phyloP scores from a whole-genome alignment of 257 asterid species.

The Plantago major region DNA sequence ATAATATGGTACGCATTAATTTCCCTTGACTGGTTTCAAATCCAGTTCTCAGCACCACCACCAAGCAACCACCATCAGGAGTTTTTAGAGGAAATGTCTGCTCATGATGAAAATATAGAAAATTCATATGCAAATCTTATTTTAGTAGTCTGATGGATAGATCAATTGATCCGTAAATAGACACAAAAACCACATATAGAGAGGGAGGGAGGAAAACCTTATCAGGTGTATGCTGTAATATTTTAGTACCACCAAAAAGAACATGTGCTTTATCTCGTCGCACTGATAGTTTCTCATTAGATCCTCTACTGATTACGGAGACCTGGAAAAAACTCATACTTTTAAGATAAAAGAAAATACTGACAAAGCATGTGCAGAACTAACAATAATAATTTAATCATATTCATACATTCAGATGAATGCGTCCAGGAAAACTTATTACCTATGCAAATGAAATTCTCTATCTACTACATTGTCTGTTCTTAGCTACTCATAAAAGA shows the following conservation, averaged over 20 bases:
- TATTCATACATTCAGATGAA: neutral
- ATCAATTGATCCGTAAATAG: neutral
- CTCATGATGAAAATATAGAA: constrained; percentile 20
- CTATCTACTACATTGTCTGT: neutral
- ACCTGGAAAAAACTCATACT: constrained; percentile 48
- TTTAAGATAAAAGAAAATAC: constrained; percentile 20
- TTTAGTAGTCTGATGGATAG: neutral
- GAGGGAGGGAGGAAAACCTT: constrained; percentile 47
- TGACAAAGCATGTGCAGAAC: constrained; percentile 9
- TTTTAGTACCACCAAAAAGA: constrained; percentile 97
- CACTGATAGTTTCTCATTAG: constrained; percentile 70
- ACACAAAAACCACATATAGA: neutral
- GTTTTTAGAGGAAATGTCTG: constrained; percentile 86
- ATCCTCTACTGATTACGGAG: constrained; percentile 69
- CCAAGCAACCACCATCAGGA: constrained; percentile 98
- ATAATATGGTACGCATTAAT: constrained; percentile 95
- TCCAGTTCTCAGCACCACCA: constrained; percentile 94
- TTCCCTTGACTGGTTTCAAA: constrained; percentile 99
- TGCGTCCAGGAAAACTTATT: neutral
- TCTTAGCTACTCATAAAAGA: neutral
- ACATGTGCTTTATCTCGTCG: constrained; percentile 87
- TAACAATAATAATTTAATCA: neutral
- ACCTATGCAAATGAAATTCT: too few species aligned
- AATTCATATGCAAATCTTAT: constrained; percentile 5
- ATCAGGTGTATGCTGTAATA: constrained; percentile 91